These are phyloP conservation scores for Globisporangium paroecandrum DNA, from an alignment of 352 stramenopile species.

Conservation along the genomic window DNA sequence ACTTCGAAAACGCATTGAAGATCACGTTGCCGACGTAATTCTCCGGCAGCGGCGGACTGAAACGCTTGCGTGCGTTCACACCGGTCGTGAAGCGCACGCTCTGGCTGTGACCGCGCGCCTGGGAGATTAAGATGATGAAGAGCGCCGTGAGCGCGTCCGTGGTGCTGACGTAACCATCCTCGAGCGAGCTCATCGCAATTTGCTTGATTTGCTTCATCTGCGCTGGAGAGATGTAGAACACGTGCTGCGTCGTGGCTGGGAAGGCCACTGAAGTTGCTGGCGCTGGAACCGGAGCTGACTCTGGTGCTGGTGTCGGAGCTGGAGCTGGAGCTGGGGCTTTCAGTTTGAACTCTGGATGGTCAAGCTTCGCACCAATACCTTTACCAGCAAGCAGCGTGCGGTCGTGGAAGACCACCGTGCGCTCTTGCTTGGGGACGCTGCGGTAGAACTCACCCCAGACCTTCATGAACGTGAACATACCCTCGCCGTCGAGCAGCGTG, in stretches of 20 bases:
- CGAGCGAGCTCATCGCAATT: slow-evolving; percentile 12
- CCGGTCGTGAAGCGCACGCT: slow-evolving; percentile 44
- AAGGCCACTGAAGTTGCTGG: neutral
- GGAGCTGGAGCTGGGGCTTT: slow-evolving; percentile 1
- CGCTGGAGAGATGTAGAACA: slow-evolving; percentile 42
- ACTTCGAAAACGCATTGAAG: slow-evolving; percentile 47
- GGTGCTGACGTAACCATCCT: slow-evolving; percentile 41
- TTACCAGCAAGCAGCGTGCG: slow-evolving; percentile 30
- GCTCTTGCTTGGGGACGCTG: slow-evolving; percentile 22
- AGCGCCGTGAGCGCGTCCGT: slow-evolving; percentile 49
- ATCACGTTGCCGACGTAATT: slow-evolving; percentile 55
- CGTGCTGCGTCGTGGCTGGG: slow-evolving; percentile 31
- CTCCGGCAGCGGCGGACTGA: slow-evolving; percentile 34
- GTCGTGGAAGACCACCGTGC: slow-evolving; percentile 35
- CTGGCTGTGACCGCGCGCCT: slow-evolving; percentile 38
- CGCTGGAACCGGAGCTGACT: neutral
- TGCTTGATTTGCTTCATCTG: slow-evolving; percentile 48
- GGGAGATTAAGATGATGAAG: slow-evolving; percentile 46
- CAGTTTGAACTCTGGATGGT: slow-evolving; percentile 48
- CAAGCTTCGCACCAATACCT: slow-evolving; percentile 18
- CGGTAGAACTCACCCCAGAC: slow-evolving; percentile 58
- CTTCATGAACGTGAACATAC: slow-evolving; percentile 58
- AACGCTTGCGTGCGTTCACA: slow-evolving; percentile 44
- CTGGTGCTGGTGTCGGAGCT: neutral
- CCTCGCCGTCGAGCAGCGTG: slow-evolving; percentile 45